Evolutionary conservation across 1,139 yeast genomes (phyloP).

Genomic region (Petasospora fabianii): DNA sequence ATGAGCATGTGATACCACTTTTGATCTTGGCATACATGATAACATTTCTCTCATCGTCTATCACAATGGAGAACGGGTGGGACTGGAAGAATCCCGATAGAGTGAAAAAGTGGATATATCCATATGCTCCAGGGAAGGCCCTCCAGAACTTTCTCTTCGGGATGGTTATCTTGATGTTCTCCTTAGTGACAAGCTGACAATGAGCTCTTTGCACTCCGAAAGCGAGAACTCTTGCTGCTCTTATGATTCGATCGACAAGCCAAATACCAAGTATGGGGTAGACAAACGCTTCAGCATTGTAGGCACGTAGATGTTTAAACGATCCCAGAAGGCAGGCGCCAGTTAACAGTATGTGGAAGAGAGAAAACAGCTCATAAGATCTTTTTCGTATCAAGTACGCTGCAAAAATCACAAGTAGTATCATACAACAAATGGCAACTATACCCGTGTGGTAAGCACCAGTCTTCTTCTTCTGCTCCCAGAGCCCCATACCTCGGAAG

Average conservation of each 20-base stretch:
- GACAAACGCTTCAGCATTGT: conserved; percentile 29
- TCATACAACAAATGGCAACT: no score
- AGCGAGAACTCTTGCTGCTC: conserved; percentile 27
- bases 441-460: no score
- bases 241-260: conserved; percentile 34
- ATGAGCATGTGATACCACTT: conserved; percentile 41
- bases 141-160: conserved; percentile 29
- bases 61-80: conserved; percentile 47
- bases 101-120: conserved; percentile 37
- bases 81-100: conserved; percentile 49
- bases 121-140: conserved; percentile 36
- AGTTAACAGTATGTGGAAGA: conserved; percentile 54
- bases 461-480: no score
- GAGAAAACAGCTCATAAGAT: no score
- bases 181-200: conserved; percentile 48
- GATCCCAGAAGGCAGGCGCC: conserved; percentile 48
- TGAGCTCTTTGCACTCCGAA: conserved; percentile 37
- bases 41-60: conserved; percentile 33
- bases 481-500: conserved; percentile 15
- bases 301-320: conserved; percentile 48
- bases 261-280: conserved; percentile 32
- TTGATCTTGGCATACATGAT: conserved; percentile 43
- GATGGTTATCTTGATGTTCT: conserved; percentile 35
- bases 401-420: no score
- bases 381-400: no score